Base-by-base conservation (phyloP, 2,329 filamentous ascomycete genomes). In the Apiospora pterosperma region DNA sequence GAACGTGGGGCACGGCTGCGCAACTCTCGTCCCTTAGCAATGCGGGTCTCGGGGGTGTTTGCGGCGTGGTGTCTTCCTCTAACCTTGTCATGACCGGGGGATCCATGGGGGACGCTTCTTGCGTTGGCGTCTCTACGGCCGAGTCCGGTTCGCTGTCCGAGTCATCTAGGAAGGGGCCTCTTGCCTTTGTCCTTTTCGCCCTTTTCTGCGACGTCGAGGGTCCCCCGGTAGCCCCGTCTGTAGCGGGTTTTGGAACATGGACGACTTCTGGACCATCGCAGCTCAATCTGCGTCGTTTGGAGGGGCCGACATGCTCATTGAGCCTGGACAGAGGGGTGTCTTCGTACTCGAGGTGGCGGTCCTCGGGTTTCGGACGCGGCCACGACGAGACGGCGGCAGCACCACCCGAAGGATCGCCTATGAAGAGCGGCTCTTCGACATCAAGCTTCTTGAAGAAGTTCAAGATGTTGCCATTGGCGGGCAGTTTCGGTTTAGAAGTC, bases 391-490 rank as follows among this genome's bases (percentile, higher is more conserved):
- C 28, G 48, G 7, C 25, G 16, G 16, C 38, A n/a, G 48, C 25
- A 55, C 48, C 48, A 66, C 62, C 69, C 74, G 66, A 31, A 12
- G 69, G 70, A 64, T 71, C 76, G 28, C 80, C 76, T 3, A 81
- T 76, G 64, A 92, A 90, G 11, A 91, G 82, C 64, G 88, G 80
- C 67, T 90, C 83, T 64, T 84, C 79, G 62, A 85, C 84, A 42
- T 87, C 84, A 0, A 86, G 82, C 72, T 92, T 93, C 72, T 91
- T 88, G 74, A 93, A 93, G 75, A 92, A 93, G 67, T 78, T 92
- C 16, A 92, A 77, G 36, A 93, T 92, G 67, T 88, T 92, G 7
- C 82, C 81, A 70, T 92, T 92, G 0, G 80, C 69, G 4, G 79
- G 72, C 61, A 76, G 79, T 68, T 77, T 73, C 67, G 79, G n/a